Evolutionary conservation across 2,329 filamentous ascomycete species (phyloP).

Genomic region (Venturia effusa): DNA sequence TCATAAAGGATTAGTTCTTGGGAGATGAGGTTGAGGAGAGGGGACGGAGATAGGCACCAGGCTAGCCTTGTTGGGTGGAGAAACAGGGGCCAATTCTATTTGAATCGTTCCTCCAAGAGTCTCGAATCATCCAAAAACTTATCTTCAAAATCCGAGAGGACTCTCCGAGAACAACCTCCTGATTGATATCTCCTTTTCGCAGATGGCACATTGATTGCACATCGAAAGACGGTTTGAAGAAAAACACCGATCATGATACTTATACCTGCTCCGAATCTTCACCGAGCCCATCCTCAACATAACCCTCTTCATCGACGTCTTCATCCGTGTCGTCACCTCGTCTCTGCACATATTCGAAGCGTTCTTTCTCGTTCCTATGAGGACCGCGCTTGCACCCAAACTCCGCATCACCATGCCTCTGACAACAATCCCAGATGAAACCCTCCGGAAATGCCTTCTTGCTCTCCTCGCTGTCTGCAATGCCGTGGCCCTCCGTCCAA

Average conservation of each 20-base stretch:
- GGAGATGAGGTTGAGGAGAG: not conserved
- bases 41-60: not conserved
- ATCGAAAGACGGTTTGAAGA: too few species aligned
- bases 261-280: not conserved
- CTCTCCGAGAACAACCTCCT: too few species aligned
- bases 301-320: not conserved
- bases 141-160: too few species aligned
- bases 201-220: too few species aligned
- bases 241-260: not conserved
- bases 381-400: not conserved
- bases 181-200: too few species aligned
- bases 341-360: not conserved
- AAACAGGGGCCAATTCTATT: not conserved
- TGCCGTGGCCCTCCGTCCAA: not conserved
- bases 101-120: not conserved
- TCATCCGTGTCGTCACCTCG: not conserved
- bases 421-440: not conserved
- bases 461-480: not conserved
- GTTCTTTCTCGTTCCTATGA: not conserved
- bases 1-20: not conserved
- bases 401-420: not conserved
- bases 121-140: too few species aligned
- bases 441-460: not conserved
- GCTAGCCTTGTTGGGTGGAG: not conserved
- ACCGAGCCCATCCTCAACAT: not conserved